Percentiles rank a stretch among this genome's conserved stretches.
These are phyloP conservation scores for Oropetium thomaeum DNA, from an alignment of 176 grass and related monocot genomes.

Conservation along the genomic window DNA sequence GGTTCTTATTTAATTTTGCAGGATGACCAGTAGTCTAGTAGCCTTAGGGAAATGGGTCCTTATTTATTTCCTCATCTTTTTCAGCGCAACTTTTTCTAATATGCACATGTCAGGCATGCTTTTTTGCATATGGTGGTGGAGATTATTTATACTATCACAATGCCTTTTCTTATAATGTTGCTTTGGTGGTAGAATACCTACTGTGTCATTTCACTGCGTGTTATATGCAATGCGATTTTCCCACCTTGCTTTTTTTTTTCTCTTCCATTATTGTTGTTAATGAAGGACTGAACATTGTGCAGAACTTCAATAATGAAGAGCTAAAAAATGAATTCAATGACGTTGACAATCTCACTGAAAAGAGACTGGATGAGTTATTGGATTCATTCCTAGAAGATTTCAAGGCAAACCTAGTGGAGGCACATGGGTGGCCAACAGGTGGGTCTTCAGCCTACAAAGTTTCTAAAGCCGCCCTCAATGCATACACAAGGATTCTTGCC, in stretches of 20 bases:
- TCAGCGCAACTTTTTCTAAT: neutral
- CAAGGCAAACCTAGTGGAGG: constrained; percentile 45
- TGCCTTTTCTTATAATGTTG: neutral
- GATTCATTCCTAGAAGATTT: constrained; percentile 58
- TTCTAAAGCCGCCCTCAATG: constrained; percentile 49
- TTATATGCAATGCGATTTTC: neutral
- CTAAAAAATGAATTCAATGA: constrained; percentile 42
- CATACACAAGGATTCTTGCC: constrained; percentile 67
- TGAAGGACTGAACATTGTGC: neutral
- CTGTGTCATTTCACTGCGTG: neutral
- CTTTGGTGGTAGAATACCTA: too few species aligned
- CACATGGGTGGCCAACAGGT: constrained; percentile 48
- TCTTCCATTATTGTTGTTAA: neutral
- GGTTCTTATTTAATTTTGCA: neutral
- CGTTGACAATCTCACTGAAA: constrained; percentile 49
- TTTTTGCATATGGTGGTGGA: neutral
- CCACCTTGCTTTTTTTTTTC: neutral
- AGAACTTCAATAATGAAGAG: constrained; percentile 53
- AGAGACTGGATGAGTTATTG: constrained; percentile 44
- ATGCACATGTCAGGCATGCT: neutral
- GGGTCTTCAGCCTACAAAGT: constrained; percentile 55
- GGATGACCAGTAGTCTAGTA: neutral
- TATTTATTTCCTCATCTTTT: neutral
- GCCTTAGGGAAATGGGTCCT: neutral
- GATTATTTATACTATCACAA: neutral